A percentile compares a stretch with the other conserved stretches of the same genome.
phyloP scores from a whole-genome alignment of 164 flowering plant genomes.

The Chloranthus sessilifolius region DNA sequence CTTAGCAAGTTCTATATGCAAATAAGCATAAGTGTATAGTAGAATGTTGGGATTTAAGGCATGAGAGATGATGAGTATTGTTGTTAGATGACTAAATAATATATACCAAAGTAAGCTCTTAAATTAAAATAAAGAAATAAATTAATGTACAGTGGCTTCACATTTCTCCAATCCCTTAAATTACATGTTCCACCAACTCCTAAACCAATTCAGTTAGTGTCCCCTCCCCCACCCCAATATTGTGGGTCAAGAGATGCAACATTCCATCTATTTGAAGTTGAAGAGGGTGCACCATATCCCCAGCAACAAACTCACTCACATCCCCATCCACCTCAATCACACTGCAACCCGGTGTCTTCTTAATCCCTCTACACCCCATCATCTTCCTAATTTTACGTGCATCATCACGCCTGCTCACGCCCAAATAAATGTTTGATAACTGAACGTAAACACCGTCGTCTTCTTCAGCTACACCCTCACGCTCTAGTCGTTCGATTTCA shows the following conservation, averaged over 20 bases:
- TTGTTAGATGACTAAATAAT: too few relatives aligned
- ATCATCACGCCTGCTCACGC: conserved; percentile 29
- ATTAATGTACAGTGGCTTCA: too few relatives aligned
- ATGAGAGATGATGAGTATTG: too few relatives aligned
- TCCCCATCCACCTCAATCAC: conserved; percentile 42
- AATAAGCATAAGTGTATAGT: too few relatives aligned
- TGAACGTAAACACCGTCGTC: conserved; percentile 47
- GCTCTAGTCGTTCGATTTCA: conserved; percentile 25
- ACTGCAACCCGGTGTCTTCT: conserved; percentile 46
- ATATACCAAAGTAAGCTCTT: too few relatives aligned
- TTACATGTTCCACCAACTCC: too few relatives aligned
- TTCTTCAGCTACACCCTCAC: conserved; percentile 22
- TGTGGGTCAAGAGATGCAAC: conserved; percentile 7
- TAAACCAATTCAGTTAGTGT: too few relatives aligned
- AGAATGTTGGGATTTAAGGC: too few relatives aligned
- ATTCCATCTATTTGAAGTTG: neutral
- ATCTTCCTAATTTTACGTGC: conserved; percentile 32
- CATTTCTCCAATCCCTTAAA: too few relatives aligned
- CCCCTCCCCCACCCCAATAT: too few relatives aligned
- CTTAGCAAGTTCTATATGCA: too few relatives aligned
- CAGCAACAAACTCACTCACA: conserved; percentile 37
- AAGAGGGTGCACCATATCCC: conserved; percentile 33
- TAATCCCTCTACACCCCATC: conserved; percentile 37
- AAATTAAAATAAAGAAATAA: too few relatives aligned
- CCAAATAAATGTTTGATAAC: conserved; percentile 37